Base-by-base conservation (phyloP, 208 protist genomes). In the Trypanosoma platydactyli region DNA sequence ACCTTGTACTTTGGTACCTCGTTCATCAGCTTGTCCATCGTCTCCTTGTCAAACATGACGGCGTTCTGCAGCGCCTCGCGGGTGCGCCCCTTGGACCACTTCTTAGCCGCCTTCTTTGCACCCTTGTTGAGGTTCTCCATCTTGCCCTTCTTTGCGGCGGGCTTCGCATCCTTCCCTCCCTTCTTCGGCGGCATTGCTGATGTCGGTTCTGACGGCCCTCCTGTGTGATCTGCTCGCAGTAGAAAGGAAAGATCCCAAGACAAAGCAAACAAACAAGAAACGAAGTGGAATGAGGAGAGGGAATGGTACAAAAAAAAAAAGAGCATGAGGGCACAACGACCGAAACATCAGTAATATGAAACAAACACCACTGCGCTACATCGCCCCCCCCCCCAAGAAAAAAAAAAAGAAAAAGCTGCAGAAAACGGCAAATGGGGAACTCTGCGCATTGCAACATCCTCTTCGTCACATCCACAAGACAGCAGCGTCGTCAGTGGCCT, bases 1-100 rank as follows among this genome's bases (percentile, higher is more conserved):
- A 94, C 71, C 72, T 94, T 95, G 80, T 91, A 92, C 82, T 95
- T 97, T 65, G 92, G 90, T 30, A 97, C 92, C 70, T 95, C 89
- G 46, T 61, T 89, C 68, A 81, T 64, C 44, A 97, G 81, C 74
- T 92, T 90, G 63, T 88, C 84, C 71, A 81, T 69, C 42, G 88
- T 90, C 27, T 92, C 85, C 77, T 92, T 94, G 73, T 95, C 89
- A 74, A 94, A 95, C 74, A 96, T 86, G 58, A 96, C 90, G 68
- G 89, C 90, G 78, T 96, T 95, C 76, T 95, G 81, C 30, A 95
- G 82, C 18, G 87, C 84, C 86, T 97, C 92, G 54, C 89, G 89
- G 41, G 80, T 86, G 73, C 89, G 86, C 42, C 83, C 84, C 77
- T 97, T 97, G 66, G 80, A 92, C 92, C 92, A 97, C 84, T 97